phyloP scores from a whole-genome alignment of 495 filamentous ascomycete genomes.

The Penicillium atrosanguineum region DNA sequence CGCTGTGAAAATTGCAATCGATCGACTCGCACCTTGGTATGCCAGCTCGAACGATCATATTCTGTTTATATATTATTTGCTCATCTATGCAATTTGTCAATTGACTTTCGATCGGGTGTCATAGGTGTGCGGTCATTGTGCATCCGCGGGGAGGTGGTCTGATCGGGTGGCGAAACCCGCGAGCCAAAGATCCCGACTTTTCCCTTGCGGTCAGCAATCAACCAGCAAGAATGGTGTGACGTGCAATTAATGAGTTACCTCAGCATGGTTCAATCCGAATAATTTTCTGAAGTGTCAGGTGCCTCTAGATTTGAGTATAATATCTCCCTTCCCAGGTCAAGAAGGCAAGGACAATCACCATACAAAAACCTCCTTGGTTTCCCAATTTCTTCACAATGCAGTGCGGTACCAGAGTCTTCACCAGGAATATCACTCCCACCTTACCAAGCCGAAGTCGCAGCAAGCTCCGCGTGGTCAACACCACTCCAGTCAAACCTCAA shows the following conservation, averaged over 20 bases:
- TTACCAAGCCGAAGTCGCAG: slow-evolving; percentile 4
- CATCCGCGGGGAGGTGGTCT: slow-evolving; percentile 3
- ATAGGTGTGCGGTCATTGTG: not conserved
- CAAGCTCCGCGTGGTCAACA: slow-evolving; percentile 10
- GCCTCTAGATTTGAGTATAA: not conserved
- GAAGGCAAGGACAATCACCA: not conserved
- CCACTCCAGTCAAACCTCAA: slow-evolving; percentile 1
- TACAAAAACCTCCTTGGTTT: not conserved
- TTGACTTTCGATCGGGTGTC: not conserved
- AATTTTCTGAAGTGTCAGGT: not conserved
- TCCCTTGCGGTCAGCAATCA: not conserved
- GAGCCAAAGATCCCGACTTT: not conserved
- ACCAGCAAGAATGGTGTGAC: slow-evolving; percentile 4
- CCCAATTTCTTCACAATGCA: slow-evolving; percentile 9
- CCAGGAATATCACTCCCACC: slow-evolving; percentile 16
- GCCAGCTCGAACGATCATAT: not conserved
- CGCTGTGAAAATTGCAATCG: no score
- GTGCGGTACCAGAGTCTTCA: slow-evolving; percentile 12
- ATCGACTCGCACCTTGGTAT: no score
- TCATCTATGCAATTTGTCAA: not conserved
- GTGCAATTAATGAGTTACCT: not conserved
- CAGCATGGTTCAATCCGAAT: slow-evolving; percentile 2
- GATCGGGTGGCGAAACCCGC: slow-evolving; percentile 8
- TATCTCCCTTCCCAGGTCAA: not conserved
- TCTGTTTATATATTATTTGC: not conserved